Base-by-base conservation (phyloP, 2,329 filamentous ascomycete species). In the Nothophaeocryptopus gaeumannii region DNA sequence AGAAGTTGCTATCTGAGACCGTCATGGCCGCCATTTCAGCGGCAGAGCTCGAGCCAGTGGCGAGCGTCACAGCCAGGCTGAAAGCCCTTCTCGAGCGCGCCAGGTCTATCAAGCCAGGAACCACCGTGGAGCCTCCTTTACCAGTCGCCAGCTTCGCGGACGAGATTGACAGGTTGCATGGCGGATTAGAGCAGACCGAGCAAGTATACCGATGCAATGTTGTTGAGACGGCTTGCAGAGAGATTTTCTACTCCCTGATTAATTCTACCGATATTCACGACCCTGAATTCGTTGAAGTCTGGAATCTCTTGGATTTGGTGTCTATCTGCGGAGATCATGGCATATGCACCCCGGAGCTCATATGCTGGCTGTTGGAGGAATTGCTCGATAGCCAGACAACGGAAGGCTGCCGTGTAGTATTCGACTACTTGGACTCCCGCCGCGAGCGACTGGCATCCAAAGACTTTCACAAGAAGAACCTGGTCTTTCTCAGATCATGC, bases 351-450 rank as follows among this genome's bases (percentile, higher is more conserved):
- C 83, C 89, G 0, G 87, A 86, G 13, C 76, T 99, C 8, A 78
- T 93, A 7, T 90, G 96, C 63, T 91, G 88, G 80, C 81, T 99
- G 12, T 84, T 96, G 14, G 93, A 99, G 68, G 93, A 97, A 70
- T 80, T 99, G 1, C 79, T 99, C 20, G 95, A 99, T 69, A 96
- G 90, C 64, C 92, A 99, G 69, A 96, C 91, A 0, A 95, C 96
- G 36, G 81, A 89, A 16, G 91, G 89, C 30, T 99, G 93, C 67
- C 85, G 90, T 53, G 88, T 82, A 54, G 86, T 97, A 11, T 97
- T 99, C 66, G 90, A 95, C 66, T 99, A 91, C 63, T 80, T 99
- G 37, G 95, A 99, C 68, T 96, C 93, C 15, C 82, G 95, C 51
- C 82, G 93, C 63, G 91, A 97, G 68, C 81, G 86, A 35, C 88